Evolutionary conservation across 164 flowering plant genomes (phyloP), one percentile per base, ranked within the genome.

Genomic region (Houttuynia cordata): DNA sequence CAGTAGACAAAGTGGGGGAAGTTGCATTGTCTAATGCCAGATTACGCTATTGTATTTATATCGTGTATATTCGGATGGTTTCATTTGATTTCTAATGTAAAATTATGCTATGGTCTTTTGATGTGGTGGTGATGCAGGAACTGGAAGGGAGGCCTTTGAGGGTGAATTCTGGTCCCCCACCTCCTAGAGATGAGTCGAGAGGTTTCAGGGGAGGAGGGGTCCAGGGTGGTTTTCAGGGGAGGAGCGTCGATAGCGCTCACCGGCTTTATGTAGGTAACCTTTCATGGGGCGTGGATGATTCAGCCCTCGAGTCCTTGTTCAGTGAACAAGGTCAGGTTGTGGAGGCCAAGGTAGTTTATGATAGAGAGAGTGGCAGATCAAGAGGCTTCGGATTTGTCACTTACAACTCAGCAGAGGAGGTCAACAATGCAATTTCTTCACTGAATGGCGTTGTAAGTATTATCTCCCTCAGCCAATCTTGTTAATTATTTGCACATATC

Each of bases 301-400:
- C 63, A 53, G 80, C 90, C 3, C 91, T 93, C 39, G 92, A 85
- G 72, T 70, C 63, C 58, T 54, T 75, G 56, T 93, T 93, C 71
- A 79, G 94, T 57, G 94, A 90, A 70, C 89, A 87, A 68, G 98
- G 96, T 47, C 78, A 73, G 60, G 97, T 93, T 59, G 37, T 75
- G 75, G 96, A 89, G 62, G 98, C 98, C 51, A 80, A 56, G 72
- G 96, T 93, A 1, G 84, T 93, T 21, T 86, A 77, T 71, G 98
- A 93, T 64, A 74, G 90, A 65, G 92, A 93, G 39, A 90, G 74
- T 74, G 97, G 98, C 58, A 76, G 88, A 64, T 93, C 98, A 24
- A 81, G 96, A 78, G 98, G 98, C 30, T 93, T 89, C 70, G 98
- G 98, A 1, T 93, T 93, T 72, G 97, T 93, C 3, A 90, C 96